Conservation (phyloP, 495 filamentous ascomycete genomes). For the Annulohypoxylon stygium region DNA sequence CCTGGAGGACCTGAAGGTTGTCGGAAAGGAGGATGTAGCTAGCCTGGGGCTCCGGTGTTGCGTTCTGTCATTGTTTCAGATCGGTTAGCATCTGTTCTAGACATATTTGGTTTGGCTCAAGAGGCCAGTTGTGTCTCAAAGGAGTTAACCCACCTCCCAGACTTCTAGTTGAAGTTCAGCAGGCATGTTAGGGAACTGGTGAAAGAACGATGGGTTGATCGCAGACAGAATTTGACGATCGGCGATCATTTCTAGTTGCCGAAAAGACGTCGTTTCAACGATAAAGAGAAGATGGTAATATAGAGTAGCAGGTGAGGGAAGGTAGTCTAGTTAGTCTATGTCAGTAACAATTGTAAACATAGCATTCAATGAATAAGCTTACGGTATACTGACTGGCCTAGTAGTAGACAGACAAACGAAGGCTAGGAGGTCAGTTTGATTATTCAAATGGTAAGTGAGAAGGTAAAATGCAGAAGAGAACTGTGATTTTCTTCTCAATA, state of each 20-base stretch:
- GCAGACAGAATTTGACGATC: not conserved
- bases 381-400: too few species aligned
- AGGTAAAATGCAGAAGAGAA: too few species aligned
- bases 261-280: not conserved
- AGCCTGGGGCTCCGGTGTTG: not conserved
- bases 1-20: not conserved
- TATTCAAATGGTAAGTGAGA: not conserved
- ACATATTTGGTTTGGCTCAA: not conserved
- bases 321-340: too few species aligned
- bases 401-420: too few species aligned
- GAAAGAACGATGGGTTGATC: not conserved
- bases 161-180: not conserved
- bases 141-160: conserved; percentile 15
- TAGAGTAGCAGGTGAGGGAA: not conserved
- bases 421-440: not conserved
- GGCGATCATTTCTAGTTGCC: not conserved
- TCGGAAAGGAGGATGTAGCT: not conserved
- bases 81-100: not conserved
- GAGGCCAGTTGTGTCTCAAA: not conserved
- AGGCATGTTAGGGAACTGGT: conserved; percentile 5
- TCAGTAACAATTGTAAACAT: too few species aligned
- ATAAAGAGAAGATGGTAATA: not conserved
- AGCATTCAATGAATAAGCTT: too few species aligned
- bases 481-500: too few species aligned
- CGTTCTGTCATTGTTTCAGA: not conserved